Evolutionary conservation across 2,329 filamentous ascomycete species (phyloP).

Genomic region (Fusarium marasasianum): DNA sequence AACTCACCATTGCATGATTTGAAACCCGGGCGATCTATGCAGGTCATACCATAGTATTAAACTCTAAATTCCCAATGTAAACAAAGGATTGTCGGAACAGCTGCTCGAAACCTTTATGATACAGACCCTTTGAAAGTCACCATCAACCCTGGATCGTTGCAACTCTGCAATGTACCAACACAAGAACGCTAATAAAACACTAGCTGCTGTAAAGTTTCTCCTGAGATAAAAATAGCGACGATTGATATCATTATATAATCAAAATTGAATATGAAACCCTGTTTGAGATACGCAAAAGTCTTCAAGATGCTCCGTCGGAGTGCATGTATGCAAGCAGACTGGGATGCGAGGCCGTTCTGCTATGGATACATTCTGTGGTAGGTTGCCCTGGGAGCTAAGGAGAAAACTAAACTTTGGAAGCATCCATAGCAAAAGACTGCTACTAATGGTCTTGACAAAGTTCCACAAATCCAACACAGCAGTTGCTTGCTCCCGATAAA

Average conservation of each 20-base stretch:
- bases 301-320: neutral
- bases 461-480: neutral
- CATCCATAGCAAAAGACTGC: neutral
- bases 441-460: neutral
- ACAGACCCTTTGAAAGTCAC: neutral
- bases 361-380: neutral
- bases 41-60: conserved; percentile 1
- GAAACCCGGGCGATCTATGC: conserved; percentile 17
- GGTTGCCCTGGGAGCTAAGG: neutral
- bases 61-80: conserved; percentile 5
- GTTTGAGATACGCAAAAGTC: neutral
- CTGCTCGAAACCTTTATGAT: conserved; percentile 12
- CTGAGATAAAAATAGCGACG: neutral
- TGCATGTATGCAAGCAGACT: neutral
- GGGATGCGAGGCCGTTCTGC: neutral
- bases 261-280: neutral
- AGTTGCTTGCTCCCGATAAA: neutral
- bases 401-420: neutral
- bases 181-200: neutral
- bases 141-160: neutral
- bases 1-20: neutral
- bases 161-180: neutral
- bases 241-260: neutral
- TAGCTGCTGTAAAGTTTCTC: neutral
- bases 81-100: neutral